phyloP scores from a whole-genome alignment of 2,329 filamentous ascomycete genomes.

The Talaromyces atroroseus region DNA sequence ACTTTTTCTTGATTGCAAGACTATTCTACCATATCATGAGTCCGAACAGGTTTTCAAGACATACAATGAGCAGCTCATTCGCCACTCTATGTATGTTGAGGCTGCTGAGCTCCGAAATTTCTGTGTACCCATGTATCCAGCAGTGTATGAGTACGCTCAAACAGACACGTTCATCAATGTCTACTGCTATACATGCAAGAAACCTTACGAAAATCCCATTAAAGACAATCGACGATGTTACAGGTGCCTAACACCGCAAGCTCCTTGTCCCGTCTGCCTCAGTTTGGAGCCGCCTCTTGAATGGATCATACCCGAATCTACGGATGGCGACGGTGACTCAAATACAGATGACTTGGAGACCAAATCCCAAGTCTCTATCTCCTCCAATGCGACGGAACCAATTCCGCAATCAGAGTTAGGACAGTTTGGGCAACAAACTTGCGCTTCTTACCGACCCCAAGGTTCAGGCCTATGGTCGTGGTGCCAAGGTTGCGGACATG shows the following conservation, averaged over 20 bases:
- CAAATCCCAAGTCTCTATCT: constrained; percentile 37
- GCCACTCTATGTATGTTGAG: constrained; percentile 39
- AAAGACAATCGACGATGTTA: constrained; percentile 48
- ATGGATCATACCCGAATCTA: constrained; percentile 28
- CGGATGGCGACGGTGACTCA: neutral
- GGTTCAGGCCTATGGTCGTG: constrained; percentile 47
- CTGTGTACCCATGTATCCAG: constrained; percentile 50
- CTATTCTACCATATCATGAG: constrained; percentile 40
- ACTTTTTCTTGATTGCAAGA: constrained; percentile 33
- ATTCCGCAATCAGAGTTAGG: constrained; percentile 23
- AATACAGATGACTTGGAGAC: constrained; percentile 10
- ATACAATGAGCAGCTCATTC: constrained; percentile 53
- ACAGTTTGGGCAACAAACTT: constrained; percentile 17
- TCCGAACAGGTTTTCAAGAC: constrained; percentile 51
- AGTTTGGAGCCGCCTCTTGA: constrained; percentile 37
- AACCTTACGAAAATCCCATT: constrained; percentile 48
- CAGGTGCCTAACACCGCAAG: constrained; percentile 40
- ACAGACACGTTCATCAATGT: constrained; percentile 51
- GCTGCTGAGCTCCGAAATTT: constrained; percentile 54
- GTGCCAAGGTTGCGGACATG: constrained; percentile 58
- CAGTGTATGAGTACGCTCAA: constrained; percentile 53
- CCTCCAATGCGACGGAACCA: constrained; percentile 34
- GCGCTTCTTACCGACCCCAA: constrained; percentile 24
- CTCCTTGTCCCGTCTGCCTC: constrained; percentile 39
- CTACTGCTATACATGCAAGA: constrained; percentile 53